These are phyloP conservation scores for Alternaria incomplexa DNA, from an alignment of 2,329 filamentous ascomycete genomes.

Conservation along the genomic window DNA sequence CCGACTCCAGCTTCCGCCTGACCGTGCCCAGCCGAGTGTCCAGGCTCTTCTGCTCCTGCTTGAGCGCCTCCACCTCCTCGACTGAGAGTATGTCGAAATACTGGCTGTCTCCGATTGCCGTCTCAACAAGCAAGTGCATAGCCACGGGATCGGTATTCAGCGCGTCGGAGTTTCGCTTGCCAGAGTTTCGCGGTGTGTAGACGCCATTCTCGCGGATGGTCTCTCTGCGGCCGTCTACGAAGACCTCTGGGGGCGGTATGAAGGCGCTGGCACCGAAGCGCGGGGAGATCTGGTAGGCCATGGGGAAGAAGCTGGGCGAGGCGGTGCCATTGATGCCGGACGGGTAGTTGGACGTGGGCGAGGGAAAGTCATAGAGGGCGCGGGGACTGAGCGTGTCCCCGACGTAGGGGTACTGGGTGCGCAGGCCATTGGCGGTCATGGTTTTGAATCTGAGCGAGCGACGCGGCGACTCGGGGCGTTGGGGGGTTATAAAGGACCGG, in stretches of 20 bases:
- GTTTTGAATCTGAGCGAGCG: conserved; percentile 8
- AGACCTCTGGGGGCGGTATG: conserved; percentile 48
- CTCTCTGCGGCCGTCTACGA: conserved; percentile 39
- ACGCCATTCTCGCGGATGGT: conserved; percentile 33
- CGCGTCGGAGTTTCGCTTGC: conserved; percentile 38
- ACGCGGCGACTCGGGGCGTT: conserved; percentile 18
- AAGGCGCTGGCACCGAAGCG: conserved; percentile 46
- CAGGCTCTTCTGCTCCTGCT: conserved; percentile 80
- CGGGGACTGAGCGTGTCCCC: conserved; percentile 42
- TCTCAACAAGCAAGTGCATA: conserved; percentile 91
- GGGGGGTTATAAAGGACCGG: conserved; percentile 28
- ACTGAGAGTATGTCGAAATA: conserved; percentile 85
- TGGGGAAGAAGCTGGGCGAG: conserved; percentile 45
- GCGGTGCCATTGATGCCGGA: conserved; percentile 37
- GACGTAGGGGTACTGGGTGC: conserved; percentile 43
- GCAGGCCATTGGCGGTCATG: conserved; percentile 45
- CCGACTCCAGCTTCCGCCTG: conserved; percentile 81
- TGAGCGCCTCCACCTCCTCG: conserved; percentile 88
- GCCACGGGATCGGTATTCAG: conserved; percentile 67
- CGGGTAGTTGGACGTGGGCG: conserved; percentile 47
- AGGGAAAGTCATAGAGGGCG: conserved; percentile 44
- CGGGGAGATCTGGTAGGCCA: conserved; percentile 46
- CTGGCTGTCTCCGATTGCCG: conserved; percentile 86
- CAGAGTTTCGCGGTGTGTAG: conserved; percentile 36
- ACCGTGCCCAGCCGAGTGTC: conserved; percentile 80